A percentile compares a stretch with the other conserved stretches of the same genome.
These are phyloP conservation scores for Stagonosporopsis chrysanthemi DNA, from an alignment of 2,329 filamentous ascomycete genomes.

Conservation along the genomic window DNA sequence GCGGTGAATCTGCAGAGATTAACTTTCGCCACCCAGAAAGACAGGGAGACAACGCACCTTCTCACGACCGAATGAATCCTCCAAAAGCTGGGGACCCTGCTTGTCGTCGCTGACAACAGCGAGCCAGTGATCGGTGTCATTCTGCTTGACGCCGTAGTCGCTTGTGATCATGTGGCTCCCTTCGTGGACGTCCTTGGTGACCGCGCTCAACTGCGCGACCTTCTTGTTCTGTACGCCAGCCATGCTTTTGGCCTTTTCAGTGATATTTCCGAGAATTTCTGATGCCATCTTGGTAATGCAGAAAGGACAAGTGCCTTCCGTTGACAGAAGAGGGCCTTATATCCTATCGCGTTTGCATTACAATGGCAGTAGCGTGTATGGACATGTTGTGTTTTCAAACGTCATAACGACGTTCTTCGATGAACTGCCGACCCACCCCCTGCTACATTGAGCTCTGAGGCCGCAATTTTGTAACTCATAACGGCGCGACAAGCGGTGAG, in stretches of 20 bases:
- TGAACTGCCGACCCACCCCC: slow-evolving; percentile 21
- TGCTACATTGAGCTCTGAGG: slow-evolving; percentile 20
- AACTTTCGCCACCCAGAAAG: background rate
- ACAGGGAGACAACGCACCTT: slow-evolving; percentile 61
- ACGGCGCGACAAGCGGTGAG: background rate
- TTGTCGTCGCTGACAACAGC: slow-evolving; percentile 67
- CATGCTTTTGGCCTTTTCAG: slow-evolving; percentile 46
- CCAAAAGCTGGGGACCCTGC: slow-evolving; percentile 72
- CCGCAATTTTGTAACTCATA: slow-evolving; percentile 20
- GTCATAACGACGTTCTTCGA: slow-evolving; percentile 31
- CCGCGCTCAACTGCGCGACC: slow-evolving; percentile 65
- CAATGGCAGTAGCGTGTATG: background rate
- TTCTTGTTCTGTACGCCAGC: slow-evolving; percentile 58
- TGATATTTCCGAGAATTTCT: slow-evolving; percentile 36
- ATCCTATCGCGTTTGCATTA: slow-evolving; percentile 7
- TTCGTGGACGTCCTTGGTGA: slow-evolving; percentile 66
- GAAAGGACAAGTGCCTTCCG: slow-evolving; percentile 4
- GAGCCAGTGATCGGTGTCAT: slow-evolving; percentile 80
- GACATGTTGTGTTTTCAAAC: slow-evolving; percentile 26
- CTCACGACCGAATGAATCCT: slow-evolving; percentile 76
- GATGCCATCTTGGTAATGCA: slow-evolving; percentile 40
- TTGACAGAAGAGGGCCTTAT: slow-evolving; percentile 11
- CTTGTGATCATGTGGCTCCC: slow-evolving; percentile 70
- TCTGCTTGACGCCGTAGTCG: slow-evolving; percentile 78
- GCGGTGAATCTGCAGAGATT: slow-evolving; percentile 66